Evolutionary conservation across 2,329 filamentous ascomycete species (phyloP), one percentile per base, ranked within the genome.

Genomic region (Aspergillus sergii): DNA sequence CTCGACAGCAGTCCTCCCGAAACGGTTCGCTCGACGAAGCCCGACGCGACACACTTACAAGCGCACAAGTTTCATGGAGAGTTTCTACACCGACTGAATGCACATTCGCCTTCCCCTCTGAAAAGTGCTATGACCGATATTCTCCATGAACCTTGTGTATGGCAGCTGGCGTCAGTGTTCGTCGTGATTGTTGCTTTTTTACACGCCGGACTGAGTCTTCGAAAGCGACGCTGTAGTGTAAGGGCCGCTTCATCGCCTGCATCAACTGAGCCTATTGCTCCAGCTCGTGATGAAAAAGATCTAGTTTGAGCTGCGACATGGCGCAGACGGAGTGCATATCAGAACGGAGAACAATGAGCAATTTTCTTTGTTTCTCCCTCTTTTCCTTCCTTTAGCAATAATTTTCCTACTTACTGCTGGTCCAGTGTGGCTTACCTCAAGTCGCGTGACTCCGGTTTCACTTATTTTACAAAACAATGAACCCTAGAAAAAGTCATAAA

Each of bases 141-240:
- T 43, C n/a, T 14, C 41, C 16, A 9, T 11, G 41, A 21, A 19
- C 19, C 19, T 9, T 21, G 7, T 1, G 16, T 21, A 19, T 43
- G n/a, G 19, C 19, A 21, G 41, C 41, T 43, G 9, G 8, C 5
- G 4, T 4, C 3, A 11, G 7, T 43, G 41, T 43, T 19, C 8
- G 41, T 21, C 41, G n/a, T 21, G 41, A 43, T 43, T 4, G 12
- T 21, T 43, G 19, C 19, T 43, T 9, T n/a, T n/a, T 2, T 43
- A 21, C 41, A 21, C 14, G 41, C 16, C 3, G 19, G 7, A 4
- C 1, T 11, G 19, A 21, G 16, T 43, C 9, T 43, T 43, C 8
- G 2, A 21, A 43, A 43, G n/a, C 0, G 19, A 21, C 19, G 4
- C 2, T 0, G 2, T n/a, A 43, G 19, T 11, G 2, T 1, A 21